phyloP scores from a whole-genome alignment of 2,329 filamentous ascomycete genomes.

The Eutypella sp. region DNA sequence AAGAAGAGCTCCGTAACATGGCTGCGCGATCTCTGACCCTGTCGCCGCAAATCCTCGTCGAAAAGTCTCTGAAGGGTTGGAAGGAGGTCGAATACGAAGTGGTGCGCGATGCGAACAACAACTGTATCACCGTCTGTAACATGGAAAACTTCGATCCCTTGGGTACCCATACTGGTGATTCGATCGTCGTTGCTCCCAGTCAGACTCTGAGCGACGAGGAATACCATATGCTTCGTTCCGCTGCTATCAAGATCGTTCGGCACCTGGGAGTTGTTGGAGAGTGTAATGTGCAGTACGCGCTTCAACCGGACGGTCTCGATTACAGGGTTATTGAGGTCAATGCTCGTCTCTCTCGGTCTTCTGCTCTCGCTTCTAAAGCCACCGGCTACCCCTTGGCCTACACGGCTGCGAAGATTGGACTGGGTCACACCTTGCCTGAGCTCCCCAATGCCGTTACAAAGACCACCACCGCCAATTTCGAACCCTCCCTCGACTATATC shows the following conservation, averaged over 20 bases:
- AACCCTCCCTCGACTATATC: slow-evolving; percentile 94
- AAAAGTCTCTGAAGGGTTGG: slow-evolving; percentile 99
- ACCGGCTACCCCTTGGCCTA: slow-evolving; percentile 97
- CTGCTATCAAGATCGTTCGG: slow-evolving; percentile 96
- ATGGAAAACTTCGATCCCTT: slow-evolving; percentile 99
- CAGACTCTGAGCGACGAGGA: slow-evolving; percentile 98
- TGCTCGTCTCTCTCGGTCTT: slow-evolving; percentile 94
- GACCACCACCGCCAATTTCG: slow-evolving; percentile 98
- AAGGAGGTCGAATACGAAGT: slow-evolving; percentile 99
- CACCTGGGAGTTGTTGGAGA: slow-evolving; percentile 96
- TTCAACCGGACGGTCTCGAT: slow-evolving; percentile 94
- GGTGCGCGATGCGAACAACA: slow-evolving; percentile 93
- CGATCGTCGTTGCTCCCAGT: slow-evolving; percentile 94
- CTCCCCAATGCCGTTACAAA: slow-evolving; percentile 97
- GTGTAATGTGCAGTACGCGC: slow-evolving; percentile 97
- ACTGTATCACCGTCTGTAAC: slow-evolving; percentile 98
- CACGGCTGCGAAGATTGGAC: slow-evolving; percentile 95
- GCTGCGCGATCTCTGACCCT: slow-evolving; percentile 88
- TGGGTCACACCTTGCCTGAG: slow-evolving; percentile 91
- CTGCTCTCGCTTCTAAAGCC: slow-evolving; percentile 93
- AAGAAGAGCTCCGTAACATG: slow-evolving; percentile 90
- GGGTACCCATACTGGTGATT: slow-evolving; percentile 96
- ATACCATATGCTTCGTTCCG: slow-evolving; percentile 98
- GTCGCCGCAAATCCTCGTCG: slow-evolving; percentile 92
- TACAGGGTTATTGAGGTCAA: slow-evolving; percentile 99